Evolutionary conservation across 169 alveolate genomes (phyloP).

Genomic region (Plasmodium coatneyi): DNA sequence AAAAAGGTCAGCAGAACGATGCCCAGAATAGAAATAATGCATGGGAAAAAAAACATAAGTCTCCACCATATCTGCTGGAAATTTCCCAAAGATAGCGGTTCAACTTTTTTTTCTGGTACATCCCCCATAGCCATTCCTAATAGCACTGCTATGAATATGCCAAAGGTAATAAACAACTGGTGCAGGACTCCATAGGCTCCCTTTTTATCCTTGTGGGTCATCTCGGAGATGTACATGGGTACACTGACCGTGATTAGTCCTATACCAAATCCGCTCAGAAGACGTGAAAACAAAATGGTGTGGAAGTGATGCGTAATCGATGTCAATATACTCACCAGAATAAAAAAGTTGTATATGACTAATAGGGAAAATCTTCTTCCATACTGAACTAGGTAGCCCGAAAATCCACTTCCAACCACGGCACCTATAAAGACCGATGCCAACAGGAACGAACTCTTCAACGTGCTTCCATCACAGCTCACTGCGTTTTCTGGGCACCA

Average conservation of each 20-base stretch:
- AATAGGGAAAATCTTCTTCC: slow-evolving; percentile 81
- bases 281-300: slow-evolving; percentile 83
- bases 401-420: slow-evolving; percentile 79
- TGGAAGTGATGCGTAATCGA: slow-evolving; percentile 79
- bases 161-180: slow-evolving; percentile 87
- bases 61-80: slow-evolving; percentile 81
- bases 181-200: slow-evolving; percentile 85
- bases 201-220: slow-evolving; percentile 83
- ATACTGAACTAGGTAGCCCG: slow-evolving; percentile 73
- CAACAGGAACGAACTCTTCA: slow-evolving; percentile 70
- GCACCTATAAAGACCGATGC: slow-evolving; percentile 83
- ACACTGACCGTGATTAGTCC: slow-evolving; percentile 87
- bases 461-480: slow-evolving; percentile 44
- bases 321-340: slow-evolving; percentile 76
- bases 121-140: slow-evolving; percentile 84
- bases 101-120: slow-evolving; percentile 13
- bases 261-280: slow-evolving; percentile 86
- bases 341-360: slow-evolving; percentile 73
- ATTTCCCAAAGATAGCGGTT: neutral
- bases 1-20: slow-evolving; percentile 58
- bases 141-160: slow-evolving; percentile 83
- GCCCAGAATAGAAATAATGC: slow-evolving; percentile 74
- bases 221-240: slow-evolving; percentile 88
- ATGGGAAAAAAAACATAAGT: slow-evolving; percentile 78
- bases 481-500: slow-evolving; percentile 75